Evolutionary conservation across 805 yeast species (phyloP), one percentile per base, ranked within the genome.

Genomic region (Candida lessepsii): DNA sequence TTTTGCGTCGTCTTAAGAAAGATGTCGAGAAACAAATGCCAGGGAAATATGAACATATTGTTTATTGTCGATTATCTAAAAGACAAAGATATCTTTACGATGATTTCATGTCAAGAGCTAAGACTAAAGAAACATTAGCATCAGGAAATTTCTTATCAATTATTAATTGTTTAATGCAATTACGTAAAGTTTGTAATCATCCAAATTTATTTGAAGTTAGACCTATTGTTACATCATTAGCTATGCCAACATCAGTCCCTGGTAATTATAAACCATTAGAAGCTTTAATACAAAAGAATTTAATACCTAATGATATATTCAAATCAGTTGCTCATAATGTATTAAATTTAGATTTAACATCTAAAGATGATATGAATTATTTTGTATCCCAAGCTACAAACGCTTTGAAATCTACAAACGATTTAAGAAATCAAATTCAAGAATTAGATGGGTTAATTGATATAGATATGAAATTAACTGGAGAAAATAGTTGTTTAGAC

Each of bases 21-120:
- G 99, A 93, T 62, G 99, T 93, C 10, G 99, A 93, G 54, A 89
- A 91, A 56, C 99, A 93, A 62, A 93, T 93, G 99, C 99, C 99
- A 1, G 96, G 86, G 0, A 93, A 93, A 56, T 86, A 89, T 60
- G 99, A 93, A 59, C 99, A 93, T 60, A 82, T 93, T 43, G 81
- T 93, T 5, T 87, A 86, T 57, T 95, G 99, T 66, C 77, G 96
- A 19, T 66, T 93, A 32, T 89, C 97, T 1, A 89, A 93, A 53
- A 76, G 99, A 48, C 99, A 93, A 58, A 67, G 98, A 45, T 86
- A 78, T 53, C 63, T 93, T 40, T 93, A 93, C 54, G 99, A 93
- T 60, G 99, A 93, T 61, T 93, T 93, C 56, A 87, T 93, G 95
- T 85, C 96, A 1, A 73, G 99, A 48, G 96, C 99, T 6, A 91